Evolutionary conservation across 2,329 filamentous ascomycete genomes (phyloP), one percentile per base, ranked within the genome.

Genomic region (Venturia nashicola): DNA sequence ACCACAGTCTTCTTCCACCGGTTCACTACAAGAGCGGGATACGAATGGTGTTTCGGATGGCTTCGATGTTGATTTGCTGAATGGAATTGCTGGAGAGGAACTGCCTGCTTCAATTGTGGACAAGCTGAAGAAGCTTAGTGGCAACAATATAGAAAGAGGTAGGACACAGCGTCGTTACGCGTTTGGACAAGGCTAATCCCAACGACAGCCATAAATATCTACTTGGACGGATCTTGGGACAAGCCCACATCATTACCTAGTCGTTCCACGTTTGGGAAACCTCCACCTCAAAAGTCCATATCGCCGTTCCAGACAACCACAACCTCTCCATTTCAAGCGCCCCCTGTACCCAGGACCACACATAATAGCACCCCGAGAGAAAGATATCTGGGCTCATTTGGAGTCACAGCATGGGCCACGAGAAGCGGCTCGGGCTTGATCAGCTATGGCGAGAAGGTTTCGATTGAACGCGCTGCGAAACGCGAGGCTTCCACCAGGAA

Each of bases 401-500:
- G 94, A 9, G 91, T 90, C 5, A 90, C 88, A 63, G 94, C 87
- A 5, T 99, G 94, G 94, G 87, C 90, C 6, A 97, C 93, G 3
- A 85, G 87, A 69, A 97, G 91, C 73, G 93, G 93, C 0, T 77
- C 77, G 3, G 84, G 84, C 44, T 72, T 97, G 6, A 72, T 99
- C 34, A 88, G 86, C 68, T 89, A 96, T 70, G 91, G 89, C 18
- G 93, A 97, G 68, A 70, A 77, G n/a, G 85, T 99, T 65, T 86
- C 82, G 61, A 96, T 99, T 55, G 93, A 97, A 75, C 86, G 94
- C 54, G 86, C 91, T 65, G 92, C 88, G 73, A 85, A 88, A 34
- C 86, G 88, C 14, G 80, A 83, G 5, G 60, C 32, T 43, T 79
- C 77, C 67, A 69, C 73, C 67, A 65, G 80, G 70, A 75, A 76